Evolutionary conservation across 306 rosid species (phyloP).

Genomic region (Dryas drummondii): DNA sequence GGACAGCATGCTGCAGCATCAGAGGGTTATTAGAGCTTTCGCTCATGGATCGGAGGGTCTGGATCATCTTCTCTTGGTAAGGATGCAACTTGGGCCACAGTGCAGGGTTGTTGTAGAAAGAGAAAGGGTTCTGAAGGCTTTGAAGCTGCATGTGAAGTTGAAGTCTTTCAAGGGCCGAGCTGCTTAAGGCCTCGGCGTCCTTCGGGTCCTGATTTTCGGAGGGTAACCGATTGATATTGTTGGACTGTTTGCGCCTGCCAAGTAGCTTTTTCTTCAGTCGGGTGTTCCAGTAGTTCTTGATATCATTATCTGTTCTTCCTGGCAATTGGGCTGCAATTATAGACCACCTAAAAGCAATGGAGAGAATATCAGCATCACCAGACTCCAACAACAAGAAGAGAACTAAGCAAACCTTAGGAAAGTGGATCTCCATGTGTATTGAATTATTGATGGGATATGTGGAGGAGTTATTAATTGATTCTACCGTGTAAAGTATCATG

Average conservation of each 20-base stretch:
- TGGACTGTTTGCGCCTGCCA: slow-evolving; percentile 74
- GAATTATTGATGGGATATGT: not conserved
- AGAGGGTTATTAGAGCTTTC: slow-evolving; percentile 33
- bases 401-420: slow-evolving; percentile 14
- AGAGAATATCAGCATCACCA: slow-evolving; percentile 20
- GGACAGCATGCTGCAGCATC: slow-evolving; percentile 33
- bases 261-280: slow-evolving; percentile 86
- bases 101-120: slow-evolving; percentile 59
- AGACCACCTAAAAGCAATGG: slow-evolving; percentile 73
- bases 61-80: slow-evolving; percentile 66
- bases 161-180: slow-evolving; percentile 87
- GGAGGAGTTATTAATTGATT: not conserved
- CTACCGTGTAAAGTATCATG: slow-evolving; percentile 20
- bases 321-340: slow-evolving; percentile 97
- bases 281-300: slow-evolving; percentile 98
- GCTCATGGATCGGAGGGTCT: slow-evolving; percentile 45
- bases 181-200: slow-evolving; percentile 50
- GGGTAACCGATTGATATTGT: slow-evolving; percentile 14
- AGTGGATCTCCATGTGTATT: not conserved
- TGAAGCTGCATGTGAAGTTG: slow-evolving; percentile 97
- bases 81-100: slow-evolving; percentile 92
- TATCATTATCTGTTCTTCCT: slow-evolving; percentile 97
- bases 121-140: slow-evolving; percentile 69
- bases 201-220: slow-evolving; percentile 26
- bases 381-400: slow-evolving; percentile 28